A percentile compares a stretch with the other conserved stretches of the same genome.
These are phyloP conservation scores for Ustilago tritici DNA, from an alignment of 1,284 basidiomycete genomes.

Conservation along the genomic window DNA sequence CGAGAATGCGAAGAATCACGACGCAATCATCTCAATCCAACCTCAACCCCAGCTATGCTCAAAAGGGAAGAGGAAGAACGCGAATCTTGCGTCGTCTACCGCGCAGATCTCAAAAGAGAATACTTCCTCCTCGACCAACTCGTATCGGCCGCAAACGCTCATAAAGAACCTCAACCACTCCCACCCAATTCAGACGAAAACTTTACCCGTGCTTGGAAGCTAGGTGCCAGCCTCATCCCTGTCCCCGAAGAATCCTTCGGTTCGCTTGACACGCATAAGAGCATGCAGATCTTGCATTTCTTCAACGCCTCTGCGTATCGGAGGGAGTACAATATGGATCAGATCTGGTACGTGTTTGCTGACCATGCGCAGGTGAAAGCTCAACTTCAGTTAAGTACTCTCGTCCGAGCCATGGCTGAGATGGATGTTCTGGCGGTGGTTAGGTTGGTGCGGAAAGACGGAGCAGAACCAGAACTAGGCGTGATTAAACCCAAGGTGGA, in stretches of 20 bases:
- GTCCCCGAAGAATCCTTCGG: constrained; percentile 78
- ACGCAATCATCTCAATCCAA: constrained; percentile 30
- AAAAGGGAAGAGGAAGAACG: constrained; percentile 10
- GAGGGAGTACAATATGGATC: constrained; percentile 81
- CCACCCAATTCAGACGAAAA: constrained; percentile 77
- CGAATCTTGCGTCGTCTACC: constrained; percentile 25
- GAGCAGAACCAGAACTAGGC: constrained; percentile 77
- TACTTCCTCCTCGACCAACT: constrained; percentile 53
- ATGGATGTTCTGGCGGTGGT: constrained; percentile 80
- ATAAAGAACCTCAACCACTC: constrained; percentile 72
- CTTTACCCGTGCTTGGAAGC: constrained; percentile 86
- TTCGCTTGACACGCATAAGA: constrained; percentile 78
- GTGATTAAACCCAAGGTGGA: constrained; percentile 56
- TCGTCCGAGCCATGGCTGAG: constrained; percentile 83
- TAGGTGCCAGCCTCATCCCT: constrained; percentile 88
- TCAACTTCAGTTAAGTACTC: constrained; percentile 85
- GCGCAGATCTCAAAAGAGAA: constrained; percentile 39
- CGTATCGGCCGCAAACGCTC: constrained; percentile 55
- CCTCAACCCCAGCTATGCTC: constrained; percentile 25
- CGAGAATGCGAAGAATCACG: constrained; percentile 25
- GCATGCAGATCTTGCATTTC: constrained; percentile 89
- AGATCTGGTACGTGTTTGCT: constrained; percentile 88
- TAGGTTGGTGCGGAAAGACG: constrained; percentile 81
- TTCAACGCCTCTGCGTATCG: constrained; percentile 73
- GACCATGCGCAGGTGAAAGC: constrained; percentile 78